Evolutionary conservation across 345 rosid genomes (phyloP).

Genomic region (Moricandia moricandioides): DNA sequence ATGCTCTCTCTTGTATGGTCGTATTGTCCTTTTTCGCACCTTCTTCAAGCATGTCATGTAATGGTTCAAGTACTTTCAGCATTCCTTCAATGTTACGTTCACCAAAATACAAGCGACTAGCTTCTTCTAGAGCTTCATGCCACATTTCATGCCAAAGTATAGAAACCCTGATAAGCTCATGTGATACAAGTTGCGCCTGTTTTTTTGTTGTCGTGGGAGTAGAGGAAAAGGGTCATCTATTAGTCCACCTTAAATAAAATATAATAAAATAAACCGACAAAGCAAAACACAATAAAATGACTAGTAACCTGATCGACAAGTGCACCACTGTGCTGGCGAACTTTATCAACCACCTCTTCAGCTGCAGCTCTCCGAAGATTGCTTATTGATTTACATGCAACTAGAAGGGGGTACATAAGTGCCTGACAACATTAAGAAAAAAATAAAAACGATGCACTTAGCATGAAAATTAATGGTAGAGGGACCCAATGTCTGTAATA

Average conservation of each 20-base stretch:
- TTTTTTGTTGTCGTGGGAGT: constrained; percentile 4
- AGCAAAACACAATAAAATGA: constrained; percentile 17
- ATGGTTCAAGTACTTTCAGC: constrained; percentile 92
- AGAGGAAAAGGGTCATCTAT: constrained; percentile 8
- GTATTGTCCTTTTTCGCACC: constrained; percentile 70
- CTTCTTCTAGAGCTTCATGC: constrained; percentile 99
- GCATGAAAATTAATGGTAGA: background rate
- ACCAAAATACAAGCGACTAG: constrained; percentile 96
- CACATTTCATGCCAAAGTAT: constrained; percentile 99
- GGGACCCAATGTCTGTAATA: background rate
- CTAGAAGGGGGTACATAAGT: constrained; percentile 98
- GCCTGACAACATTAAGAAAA: constrained; percentile 53
- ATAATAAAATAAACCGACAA: background rate
- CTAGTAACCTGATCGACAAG: constrained; percentile 86
- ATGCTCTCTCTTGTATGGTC: constrained; percentile 85
- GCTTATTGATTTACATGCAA: constrained; percentile 98
- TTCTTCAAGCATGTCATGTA: constrained; percentile 87
- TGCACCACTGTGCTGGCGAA: constrained; percentile 87
- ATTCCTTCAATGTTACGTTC: constrained; percentile 96
- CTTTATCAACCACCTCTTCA: constrained; percentile 95
- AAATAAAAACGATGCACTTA: constrained; percentile 9
- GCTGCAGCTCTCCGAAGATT: constrained; percentile 92
- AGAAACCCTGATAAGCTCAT: constrained; percentile 90
- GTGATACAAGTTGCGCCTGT: constrained; percentile 96
- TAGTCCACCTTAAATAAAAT: constrained; percentile 5